phyloP scores from a whole-genome alignment of 2,329 filamentous ascomycete species.

The Penicillium corylophilum region DNA sequence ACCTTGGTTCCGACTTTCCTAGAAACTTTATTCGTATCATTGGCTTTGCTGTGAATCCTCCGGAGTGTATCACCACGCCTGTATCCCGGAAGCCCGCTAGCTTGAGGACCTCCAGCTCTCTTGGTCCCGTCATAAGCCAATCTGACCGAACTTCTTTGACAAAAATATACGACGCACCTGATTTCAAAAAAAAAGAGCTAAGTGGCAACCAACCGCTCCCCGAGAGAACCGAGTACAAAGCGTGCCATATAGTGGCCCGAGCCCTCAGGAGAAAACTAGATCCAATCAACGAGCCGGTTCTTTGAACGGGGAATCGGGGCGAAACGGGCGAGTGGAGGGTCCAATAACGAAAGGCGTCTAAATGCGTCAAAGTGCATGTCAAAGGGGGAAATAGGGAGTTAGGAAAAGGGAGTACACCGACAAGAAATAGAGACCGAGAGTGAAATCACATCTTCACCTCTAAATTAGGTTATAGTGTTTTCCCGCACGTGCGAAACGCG shows the following conservation, averaged over 20 bases:
- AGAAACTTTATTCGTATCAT: slow-evolving; percentile 7
- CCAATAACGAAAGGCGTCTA: not conserved
- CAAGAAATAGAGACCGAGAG: not conserved
- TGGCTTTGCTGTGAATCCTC: slow-evolving; percentile 8
- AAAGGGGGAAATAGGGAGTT: not conserved
- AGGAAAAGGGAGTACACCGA: not conserved
- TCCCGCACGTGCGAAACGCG: slow-evolving; percentile 21
- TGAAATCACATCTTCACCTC: not conserved
- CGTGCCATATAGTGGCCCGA: not conserved
- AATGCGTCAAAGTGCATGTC: not conserved
- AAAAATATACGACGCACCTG: not conserved
- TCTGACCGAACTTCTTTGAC: not conserved
- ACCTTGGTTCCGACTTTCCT: slow-evolving; percentile 5
- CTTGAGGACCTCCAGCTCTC: slow-evolving; percentile 5
- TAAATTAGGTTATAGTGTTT: slow-evolving; percentile 20
- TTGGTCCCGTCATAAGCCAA: slow-evolving; percentile 7
- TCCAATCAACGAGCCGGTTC: not conserved
- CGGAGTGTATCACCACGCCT: slow-evolving; percentile 9
- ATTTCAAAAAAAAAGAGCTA: not conserved
- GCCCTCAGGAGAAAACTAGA: not conserved
- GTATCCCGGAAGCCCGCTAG: not conserved
- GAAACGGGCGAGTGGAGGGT: not conserved
- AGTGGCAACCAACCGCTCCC: not conserved
- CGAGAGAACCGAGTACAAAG: not conserved
- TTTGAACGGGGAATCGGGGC: not conserved